These are phyloP conservation scores for Rhododendron henanense DNA, from an alignment of 148 eudicot species.

Conservation along the genomic window DNA sequence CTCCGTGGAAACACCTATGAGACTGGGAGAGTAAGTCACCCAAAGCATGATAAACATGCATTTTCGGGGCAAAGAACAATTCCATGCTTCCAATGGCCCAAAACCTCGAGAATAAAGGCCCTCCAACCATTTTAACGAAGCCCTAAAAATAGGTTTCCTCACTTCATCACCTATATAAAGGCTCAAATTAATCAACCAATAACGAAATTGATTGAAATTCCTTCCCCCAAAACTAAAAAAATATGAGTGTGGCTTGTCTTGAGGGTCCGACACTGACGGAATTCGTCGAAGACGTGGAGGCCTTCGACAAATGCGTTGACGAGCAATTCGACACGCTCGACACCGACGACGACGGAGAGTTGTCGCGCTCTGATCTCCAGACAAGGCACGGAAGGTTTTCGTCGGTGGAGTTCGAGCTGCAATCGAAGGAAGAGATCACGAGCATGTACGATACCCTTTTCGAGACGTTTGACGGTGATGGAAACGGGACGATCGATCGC, in stretches of 20 bases:
- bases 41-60: background rate
- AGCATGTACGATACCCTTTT: conserved; percentile 27
- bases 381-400: conserved; percentile 12
- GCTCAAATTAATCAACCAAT: background rate
- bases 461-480: conserved; percentile 29
- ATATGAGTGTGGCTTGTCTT: conserved; percentile 31
- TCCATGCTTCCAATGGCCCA: background rate
- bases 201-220: background rate
- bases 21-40: no score
- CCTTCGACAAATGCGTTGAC: conserved; percentile 32
- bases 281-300: conserved; percentile 30
- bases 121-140: background rate
- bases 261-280: conserved; percentile 37
- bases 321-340: conserved; percentile 41
- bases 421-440: conserved; percentile 25
- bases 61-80: background rate
- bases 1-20: no score
- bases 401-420: conserved; percentile 35
- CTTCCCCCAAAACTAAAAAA: background rate
- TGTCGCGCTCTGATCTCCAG: conserved; percentile 37
- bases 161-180: background rate
- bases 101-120: conserved; percentile 5
- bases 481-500: conserved; percentile 29
- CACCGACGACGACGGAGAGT: conserved; percentile 29
- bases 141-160: background rate